Base-by-base conservation (phyloP, 352 stramenopile genomes). In the Pythium rhizo-oryzae region DNA sequence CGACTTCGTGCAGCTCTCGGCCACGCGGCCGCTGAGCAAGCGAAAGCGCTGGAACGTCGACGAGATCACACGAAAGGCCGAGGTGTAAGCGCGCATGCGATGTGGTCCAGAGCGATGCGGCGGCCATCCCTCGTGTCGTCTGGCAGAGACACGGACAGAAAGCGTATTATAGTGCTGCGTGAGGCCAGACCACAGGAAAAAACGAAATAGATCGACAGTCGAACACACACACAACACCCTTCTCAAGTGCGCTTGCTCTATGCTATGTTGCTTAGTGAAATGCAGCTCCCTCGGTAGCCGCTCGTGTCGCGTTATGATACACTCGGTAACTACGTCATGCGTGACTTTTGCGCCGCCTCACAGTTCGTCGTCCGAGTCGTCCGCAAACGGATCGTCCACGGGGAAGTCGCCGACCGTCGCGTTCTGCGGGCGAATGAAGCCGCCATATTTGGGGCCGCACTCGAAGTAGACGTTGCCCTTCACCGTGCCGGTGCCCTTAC, bases 391-490 rank as follows among this genome's bases (percentile, higher is more conserved):
- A 59, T 97, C 90, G 4, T 91, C 72, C n/a, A 74, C 69, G 21
- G 88, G 96, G 80, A 98, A 99, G 67, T 99, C 95, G 49, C 96
- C 96, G 52, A 94, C 85, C 47, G 80, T 59, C 16, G 99, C 93
- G 79, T 99, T 99, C 37, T 92, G 88, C 15, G 94, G 92, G 30
- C 97, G 89, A 33, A 98, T 91, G 74, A 99, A 99, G 55, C 94
- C 87, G 53, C 94, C 97, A 72, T 95, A 98, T 65, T 97, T 97
- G 13, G 80, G 58, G 59, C 80, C 77, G 59, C 95, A 98, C 63
- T 96, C 80, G 77, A 99, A 99, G 79, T 99, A 98, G 25, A 74
- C 69, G 24, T 82, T 92, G 43, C 91, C 94, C 63, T 97, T 97
- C 55, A 97, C 91, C 2, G 80, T 94, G 23, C 97, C 97, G 69